Evolutionary conservation across 2,329 filamentous ascomycete genomes (phyloP).

Genomic region (Sclerotinia sclerotiorum): DNA sequence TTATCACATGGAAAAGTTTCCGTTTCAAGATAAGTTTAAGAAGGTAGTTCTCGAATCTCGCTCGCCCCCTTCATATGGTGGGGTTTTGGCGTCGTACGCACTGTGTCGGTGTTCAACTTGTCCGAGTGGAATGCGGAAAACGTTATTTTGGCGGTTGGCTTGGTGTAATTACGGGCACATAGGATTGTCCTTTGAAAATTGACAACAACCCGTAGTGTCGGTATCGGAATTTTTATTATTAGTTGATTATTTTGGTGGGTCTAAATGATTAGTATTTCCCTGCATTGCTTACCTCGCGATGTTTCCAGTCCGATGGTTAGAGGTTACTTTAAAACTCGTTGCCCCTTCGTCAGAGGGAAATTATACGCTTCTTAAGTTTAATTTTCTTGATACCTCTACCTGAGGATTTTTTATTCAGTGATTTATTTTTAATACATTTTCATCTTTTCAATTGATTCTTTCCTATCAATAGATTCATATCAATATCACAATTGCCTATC

Average conservation of each 20-base stretch:
- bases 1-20: not conserved
- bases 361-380: not conserved
- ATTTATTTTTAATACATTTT: not conserved
- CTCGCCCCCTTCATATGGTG: no score
- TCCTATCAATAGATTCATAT: not conserved
- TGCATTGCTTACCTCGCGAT: not conserved
- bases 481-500: not conserved
- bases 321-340: not conserved
- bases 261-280: not conserved
- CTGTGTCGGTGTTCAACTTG: conserved; percentile 13
- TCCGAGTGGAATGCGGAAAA: conserved; percentile 15
- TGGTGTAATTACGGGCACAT: not conserved
- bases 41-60: not conserved
- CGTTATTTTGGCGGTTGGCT: not conserved
- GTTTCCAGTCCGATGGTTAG: not conserved
- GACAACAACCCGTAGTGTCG: conserved; percentile 1
- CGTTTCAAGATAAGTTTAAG: not conserved
- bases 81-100: not conserved
- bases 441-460: not conserved
- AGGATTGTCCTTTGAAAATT: not conserved
- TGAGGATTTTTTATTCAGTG: not conserved
- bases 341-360: not conserved
- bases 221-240: not conserved
- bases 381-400: not conserved
- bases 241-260: conserved; percentile 1